phyloP scores from a whole-genome alignment of 1,284 basidiomycete species.

The Crepidotus sp. region DNA sequence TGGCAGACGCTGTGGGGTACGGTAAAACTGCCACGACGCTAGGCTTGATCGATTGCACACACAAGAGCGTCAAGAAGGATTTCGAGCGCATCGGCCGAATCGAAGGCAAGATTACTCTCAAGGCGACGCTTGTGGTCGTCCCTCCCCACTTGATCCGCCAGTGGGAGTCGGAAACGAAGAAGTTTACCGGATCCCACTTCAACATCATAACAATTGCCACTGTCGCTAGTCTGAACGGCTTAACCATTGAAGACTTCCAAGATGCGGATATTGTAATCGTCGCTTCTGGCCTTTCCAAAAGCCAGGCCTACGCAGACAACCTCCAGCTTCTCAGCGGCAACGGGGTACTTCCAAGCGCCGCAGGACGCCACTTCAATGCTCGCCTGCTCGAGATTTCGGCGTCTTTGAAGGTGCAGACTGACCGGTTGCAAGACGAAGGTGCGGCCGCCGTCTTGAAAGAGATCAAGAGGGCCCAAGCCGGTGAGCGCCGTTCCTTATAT shows the following conservation, averaged over 20 bases:
- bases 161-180: constrained; percentile 81
- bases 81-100: constrained; percentile 53
- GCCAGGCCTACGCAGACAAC: constrained; percentile 68
- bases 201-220: constrained; percentile 66
- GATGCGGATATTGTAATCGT: constrained; percentile 85
- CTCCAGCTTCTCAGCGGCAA: constrained; percentile 62
- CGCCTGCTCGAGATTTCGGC: constrained; percentile 58
- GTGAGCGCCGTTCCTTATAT: constrained; percentile 34
- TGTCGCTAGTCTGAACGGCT: constrained; percentile 63
- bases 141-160: constrained; percentile 86
- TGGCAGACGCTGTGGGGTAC: constrained; percentile 94
- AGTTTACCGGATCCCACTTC: constrained; percentile 63
- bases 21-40: constrained; percentile 95
- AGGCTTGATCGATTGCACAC: constrained; percentile 71
- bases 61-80: constrained; percentile 48
- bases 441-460: constrained; percentile 48
- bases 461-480: constrained; percentile 53
- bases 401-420: constrained; percentile 57
- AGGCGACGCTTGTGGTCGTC: constrained; percentile 80
- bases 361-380: constrained; percentile 85
- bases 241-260: constrained; percentile 69
- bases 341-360: constrained; percentile 54
- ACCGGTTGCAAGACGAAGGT: constrained; percentile 56
- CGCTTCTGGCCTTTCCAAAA: constrained; percentile 80
- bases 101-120: constrained; percentile 62